Evolutionary conservation across 2,329 filamentous ascomycete species (phyloP).

Genomic region (Xylaria arbuscula): DNA sequence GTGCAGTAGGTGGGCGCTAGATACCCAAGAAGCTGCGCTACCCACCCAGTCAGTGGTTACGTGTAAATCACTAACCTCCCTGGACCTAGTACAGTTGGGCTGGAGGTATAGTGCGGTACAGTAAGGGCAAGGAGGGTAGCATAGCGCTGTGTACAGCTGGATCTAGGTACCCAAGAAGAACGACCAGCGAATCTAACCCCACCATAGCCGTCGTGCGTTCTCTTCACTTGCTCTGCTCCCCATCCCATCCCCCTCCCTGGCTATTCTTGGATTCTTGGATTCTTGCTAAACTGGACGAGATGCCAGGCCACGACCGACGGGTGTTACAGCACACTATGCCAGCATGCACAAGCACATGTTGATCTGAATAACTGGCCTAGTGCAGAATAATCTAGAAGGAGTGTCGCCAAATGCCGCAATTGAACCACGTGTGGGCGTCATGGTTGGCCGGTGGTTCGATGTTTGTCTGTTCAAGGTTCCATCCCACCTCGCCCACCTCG

Average conservation of each 20-base stretch:
- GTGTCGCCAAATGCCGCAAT: constrained; percentile 35
- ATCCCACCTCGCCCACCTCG: not conserved
- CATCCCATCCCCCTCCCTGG: no score
- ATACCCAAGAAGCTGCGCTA: constrained; percentile 16
- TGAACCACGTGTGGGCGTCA: constrained; percentile 34
- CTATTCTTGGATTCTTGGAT: constrained; percentile 13
- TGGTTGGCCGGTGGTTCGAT: constrained; percentile 37
- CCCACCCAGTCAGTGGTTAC: constrained; percentile 7
- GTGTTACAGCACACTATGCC: constrained; percentile 27
- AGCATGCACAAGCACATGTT: constrained; percentile 7
- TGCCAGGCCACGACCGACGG: not conserved
- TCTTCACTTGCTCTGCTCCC: constrained; percentile 20
- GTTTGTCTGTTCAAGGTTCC: constrained; percentile 26
- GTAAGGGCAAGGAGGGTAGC: not conserved
- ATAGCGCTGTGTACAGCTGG: constrained; percentile 2
- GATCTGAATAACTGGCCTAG: not conserved
- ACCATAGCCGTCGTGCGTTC: constrained; percentile 17
- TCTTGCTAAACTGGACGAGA: not conserved
- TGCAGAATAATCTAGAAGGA: constrained; percentile 32
- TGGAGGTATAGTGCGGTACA: not conserved
- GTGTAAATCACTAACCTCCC: constrained; percentile 23
- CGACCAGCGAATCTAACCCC: constrained; percentile 16
- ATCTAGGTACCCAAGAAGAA: constrained; percentile 6
- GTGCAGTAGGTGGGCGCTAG: no score
- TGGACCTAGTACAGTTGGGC: constrained; percentile 9